phyloP scores from a whole-genome alignment of 192 early-diverging fungal species.

The Mortierella alpina region DNA sequence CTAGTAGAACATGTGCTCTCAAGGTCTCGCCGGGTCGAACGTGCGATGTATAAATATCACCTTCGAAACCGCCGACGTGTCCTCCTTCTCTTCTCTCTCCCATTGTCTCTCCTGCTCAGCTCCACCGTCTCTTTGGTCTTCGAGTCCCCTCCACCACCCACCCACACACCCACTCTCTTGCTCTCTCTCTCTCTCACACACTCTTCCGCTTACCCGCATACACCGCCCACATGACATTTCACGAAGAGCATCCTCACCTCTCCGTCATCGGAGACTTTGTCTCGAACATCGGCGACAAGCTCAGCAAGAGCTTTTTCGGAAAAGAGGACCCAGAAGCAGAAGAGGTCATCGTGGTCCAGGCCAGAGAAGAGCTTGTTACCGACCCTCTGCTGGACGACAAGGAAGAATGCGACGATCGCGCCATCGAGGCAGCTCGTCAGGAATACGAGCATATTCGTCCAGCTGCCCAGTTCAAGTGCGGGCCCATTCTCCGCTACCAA shows the following conservation, averaged over 20 bases:
- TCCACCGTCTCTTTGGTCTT: background rate
- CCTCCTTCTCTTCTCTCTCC: background rate
- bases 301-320: slow-evolving; percentile 10
- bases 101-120: background rate
- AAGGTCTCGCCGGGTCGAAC: no score
- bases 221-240: slow-evolving; percentile 21
- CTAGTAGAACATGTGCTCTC: no score
- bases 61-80: no score
- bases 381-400: slow-evolving; percentile 38
- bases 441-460: slow-evolving; percentile 31
- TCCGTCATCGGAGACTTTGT: slow-evolving; percentile 39
- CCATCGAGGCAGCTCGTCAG: slow-evolving; percentile 25
- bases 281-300: slow-evolving; percentile 16
- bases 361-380: background rate
- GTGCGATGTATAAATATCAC: no score
- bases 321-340: slow-evolving; percentile 7
- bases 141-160: background rate
- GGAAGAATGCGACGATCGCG: slow-evolving; percentile 26
- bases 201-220: background rate
- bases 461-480: slow-evolving; percentile 52
- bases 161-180: no score
- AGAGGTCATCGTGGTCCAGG: slow-evolving; percentile 1
- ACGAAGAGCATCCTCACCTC: slow-evolving; percentile 23
- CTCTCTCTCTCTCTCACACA: background rate
- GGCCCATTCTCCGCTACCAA: slow-evolving; percentile 65